These are phyloP conservation scores for Candida albicans DNA, from an alignment of 1,139 yeast species.

Conservation along the genomic window DNA sequence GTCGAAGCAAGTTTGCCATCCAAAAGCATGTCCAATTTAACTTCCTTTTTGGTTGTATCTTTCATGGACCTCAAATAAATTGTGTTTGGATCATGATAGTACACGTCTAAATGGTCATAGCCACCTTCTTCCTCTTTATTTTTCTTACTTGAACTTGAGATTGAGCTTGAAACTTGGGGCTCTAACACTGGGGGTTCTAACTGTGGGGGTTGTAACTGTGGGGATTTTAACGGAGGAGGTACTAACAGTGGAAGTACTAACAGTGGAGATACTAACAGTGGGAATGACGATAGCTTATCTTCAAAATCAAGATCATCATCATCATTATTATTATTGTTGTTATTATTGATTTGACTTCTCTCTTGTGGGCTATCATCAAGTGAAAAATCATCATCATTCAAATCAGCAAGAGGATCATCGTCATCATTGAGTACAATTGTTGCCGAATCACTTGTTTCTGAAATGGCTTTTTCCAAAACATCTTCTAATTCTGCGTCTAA, in stretches of 20 bases:
- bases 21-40: constrained; percentile 12
- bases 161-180: constrained; percentile 5
- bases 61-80: constrained; percentile 13
- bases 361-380: too few relatives aligned
- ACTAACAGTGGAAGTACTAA: too few relatives aligned
- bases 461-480: constrained; percentile 11
- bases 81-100: constrained; percentile 9
- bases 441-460: constrained; percentile 26
- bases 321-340: too few relatives aligned
- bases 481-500: too few relatives aligned
- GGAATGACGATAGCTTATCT: too few relatives aligned
- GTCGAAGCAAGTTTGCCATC: constrained; percentile 7
- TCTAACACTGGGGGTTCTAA: too few relatives aligned
- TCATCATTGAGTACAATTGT: constrained; percentile 25
- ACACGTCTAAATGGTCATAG: constrained; percentile 13
- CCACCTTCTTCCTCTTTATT: constrained; percentile 8
- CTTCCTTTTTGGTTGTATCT: constrained; percentile 3
- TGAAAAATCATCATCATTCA: constrained; percentile 5
- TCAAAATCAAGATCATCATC: too few relatives aligned
- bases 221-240: too few relatives aligned
- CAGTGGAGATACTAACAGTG: too few relatives aligned
- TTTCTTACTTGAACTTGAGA: constrained; percentile 12
- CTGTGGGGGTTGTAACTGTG: too few relatives aligned
- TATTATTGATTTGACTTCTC: too few relatives aligned
- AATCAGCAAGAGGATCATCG: constrained; percentile 9